Conservation (phyloP, 2,329 filamentous ascomycete genomes). For the Fusarium anthophilum region DNA sequence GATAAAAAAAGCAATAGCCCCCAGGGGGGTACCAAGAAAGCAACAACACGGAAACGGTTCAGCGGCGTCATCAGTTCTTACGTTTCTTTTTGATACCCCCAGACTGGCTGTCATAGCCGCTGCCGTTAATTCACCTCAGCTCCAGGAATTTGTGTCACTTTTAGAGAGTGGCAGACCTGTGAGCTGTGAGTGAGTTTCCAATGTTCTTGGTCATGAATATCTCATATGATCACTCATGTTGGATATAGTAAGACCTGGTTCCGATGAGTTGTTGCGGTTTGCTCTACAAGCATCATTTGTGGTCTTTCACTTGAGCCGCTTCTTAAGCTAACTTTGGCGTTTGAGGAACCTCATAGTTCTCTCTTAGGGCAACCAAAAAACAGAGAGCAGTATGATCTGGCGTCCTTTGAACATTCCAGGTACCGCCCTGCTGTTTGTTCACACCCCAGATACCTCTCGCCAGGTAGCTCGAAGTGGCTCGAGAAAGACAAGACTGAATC, state of each 20-base stretch:
- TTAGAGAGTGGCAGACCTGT: neutral
- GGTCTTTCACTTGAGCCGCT: neutral
- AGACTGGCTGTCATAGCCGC: neutral
- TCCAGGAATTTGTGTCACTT: neutral
- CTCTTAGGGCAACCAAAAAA: neutral
- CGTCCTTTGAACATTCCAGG: neutral
- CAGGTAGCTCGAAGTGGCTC: neutral
- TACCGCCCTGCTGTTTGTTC: neutral
- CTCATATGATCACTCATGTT: neutral
- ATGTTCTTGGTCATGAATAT: neutral
- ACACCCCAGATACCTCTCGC: neutral
- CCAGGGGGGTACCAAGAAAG: neutral
- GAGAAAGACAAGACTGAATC: neutral
- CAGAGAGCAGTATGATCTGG: neutral
- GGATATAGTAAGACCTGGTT: neutral
- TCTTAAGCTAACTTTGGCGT: neutral
- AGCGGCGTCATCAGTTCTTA: neutral
- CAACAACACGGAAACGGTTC: neutral
- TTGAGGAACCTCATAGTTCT: neutral
- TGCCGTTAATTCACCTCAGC: neutral
- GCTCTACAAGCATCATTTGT: neutral
- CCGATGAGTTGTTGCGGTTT: neutral
- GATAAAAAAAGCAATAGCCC: neutral
- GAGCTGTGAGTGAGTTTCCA: neutral
- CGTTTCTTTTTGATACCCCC: neutral